Evolutionary conservation across 2,329 filamentous ascomycete genomes (phyloP).

Genomic region (Trichoderma sp.): DNA sequence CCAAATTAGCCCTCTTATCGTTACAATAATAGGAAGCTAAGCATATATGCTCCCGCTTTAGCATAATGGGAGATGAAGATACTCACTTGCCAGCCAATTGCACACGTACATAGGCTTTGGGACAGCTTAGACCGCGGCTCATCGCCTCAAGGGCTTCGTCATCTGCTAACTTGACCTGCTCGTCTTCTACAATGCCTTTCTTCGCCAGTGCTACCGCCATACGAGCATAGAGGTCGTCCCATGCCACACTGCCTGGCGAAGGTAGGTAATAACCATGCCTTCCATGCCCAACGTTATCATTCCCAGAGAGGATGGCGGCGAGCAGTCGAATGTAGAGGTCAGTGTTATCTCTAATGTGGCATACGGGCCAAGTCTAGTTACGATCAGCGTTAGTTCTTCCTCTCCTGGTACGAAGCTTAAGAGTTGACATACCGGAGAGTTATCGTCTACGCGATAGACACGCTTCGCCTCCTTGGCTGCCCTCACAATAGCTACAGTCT

Average conservation of each 20-base stretch:
- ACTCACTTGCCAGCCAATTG: conserved; percentile 1
- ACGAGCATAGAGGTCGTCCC: background rate
- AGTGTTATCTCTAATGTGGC: background rate
- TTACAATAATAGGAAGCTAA: background rate
- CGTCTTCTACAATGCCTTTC: background rate
- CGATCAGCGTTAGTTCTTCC: too few species aligned
- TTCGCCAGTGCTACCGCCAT: background rate
- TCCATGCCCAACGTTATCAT: background rate
- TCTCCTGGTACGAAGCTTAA: background rate
- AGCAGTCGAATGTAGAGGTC: background rate
- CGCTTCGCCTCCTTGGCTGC: background rate
- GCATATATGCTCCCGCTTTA: background rate
- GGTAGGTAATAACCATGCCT: background rate
- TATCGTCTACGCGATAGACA: background rate
- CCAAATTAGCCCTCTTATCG: background rate
- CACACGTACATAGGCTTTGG: background rate
- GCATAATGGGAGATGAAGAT: background rate
- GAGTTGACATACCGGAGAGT: background rate
- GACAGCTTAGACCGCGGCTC: background rate
- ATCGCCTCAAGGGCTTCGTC: background rate
- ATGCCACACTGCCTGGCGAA: background rate
- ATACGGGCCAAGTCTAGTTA: background rate
- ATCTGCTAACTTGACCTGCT: background rate
- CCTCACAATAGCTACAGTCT: background rate
- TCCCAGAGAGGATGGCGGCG: background rate